Conservation (phyloP, 2,329 filamentous ascomycete species). For the Colletotrichum noveboracense region DNA sequence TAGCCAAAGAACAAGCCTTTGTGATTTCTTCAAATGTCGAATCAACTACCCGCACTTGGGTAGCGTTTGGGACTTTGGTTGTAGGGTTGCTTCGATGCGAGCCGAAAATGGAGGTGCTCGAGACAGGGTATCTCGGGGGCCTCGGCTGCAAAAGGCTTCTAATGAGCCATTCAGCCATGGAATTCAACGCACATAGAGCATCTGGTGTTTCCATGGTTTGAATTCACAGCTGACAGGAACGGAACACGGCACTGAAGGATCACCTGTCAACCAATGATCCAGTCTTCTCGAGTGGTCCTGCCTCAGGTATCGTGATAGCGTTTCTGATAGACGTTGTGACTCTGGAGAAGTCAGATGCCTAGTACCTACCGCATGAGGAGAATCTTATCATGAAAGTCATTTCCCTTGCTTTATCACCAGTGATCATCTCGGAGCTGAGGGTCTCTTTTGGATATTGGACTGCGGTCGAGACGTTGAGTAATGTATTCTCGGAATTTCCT, state of each 20-base stretch:
- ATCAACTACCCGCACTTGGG: not conserved
- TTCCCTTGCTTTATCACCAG: not conserved
- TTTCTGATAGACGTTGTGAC: not conserved
- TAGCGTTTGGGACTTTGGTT: not conserved
- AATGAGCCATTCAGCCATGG: accelerated
- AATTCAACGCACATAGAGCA: not conserved
- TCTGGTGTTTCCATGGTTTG: not conserved
- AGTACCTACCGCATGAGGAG: not conserved
- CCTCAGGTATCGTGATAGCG: not conserved
- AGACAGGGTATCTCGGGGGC: not conserved
- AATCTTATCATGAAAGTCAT: not conserved
- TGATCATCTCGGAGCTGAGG: not conserved
- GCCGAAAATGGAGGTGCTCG: not conserved
- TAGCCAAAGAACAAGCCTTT: not conserved
- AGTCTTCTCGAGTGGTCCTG: not conserved
- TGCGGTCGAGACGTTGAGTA: not conserved
- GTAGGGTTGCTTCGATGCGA: not conserved
- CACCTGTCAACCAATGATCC: not conserved
- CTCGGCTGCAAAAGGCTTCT: not conserved
- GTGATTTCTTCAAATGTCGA: not conserved
- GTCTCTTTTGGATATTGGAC: not conserved
- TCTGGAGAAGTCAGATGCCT: not conserved
- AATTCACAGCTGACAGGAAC: not conserved
- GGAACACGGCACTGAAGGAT: not conserved
- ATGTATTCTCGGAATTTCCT: not conserved